phyloP scores from a whole-genome alignment of 2,329 filamentous ascomycete species.

The Rutstroemia sp. region DNA sequence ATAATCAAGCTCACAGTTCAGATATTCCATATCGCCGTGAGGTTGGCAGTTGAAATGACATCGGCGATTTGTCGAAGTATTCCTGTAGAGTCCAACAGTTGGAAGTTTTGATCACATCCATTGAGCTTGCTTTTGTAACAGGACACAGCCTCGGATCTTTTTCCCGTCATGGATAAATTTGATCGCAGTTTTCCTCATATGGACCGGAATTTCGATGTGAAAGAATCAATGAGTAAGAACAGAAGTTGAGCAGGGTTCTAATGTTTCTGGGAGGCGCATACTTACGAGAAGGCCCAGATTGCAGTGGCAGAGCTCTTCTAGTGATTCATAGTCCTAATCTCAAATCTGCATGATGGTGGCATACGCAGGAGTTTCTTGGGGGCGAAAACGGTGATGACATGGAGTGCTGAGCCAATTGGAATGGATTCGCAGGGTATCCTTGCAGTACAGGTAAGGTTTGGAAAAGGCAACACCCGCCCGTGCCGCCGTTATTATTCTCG shows the following conservation, averaged over 20 bases:
- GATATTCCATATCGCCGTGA: too few species aligned
- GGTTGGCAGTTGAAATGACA: too few species aligned
- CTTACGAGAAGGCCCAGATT: neutral
- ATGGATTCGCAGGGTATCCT: neutral
- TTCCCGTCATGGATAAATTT: neutral
- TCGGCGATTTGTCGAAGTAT: too few species aligned
- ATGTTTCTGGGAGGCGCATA: neutral
- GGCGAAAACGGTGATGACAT: neutral
- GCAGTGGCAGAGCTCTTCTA: neutral
- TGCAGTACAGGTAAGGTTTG: neutral
- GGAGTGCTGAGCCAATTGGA: neutral
- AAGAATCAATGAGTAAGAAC: neutral
- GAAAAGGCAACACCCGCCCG: neutral
- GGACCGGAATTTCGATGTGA: neutral
- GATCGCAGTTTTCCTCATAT: neutral
- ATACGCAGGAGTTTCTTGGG: neutral
- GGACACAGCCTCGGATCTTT: neutral
- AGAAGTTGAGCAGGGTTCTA: neutral
- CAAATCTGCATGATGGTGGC: constrained; percentile 4
- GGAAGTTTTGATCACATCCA: neutral
- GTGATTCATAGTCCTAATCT: neutral
- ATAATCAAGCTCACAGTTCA: too few species aligned
- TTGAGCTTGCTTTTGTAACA: neutral
- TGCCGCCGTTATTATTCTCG: neutral
- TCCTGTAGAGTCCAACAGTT: too few species aligned